phyloP scores from a whole-genome alignment of 2,329 filamentous ascomycete genomes.

The Ascochyta lentis region DNA sequence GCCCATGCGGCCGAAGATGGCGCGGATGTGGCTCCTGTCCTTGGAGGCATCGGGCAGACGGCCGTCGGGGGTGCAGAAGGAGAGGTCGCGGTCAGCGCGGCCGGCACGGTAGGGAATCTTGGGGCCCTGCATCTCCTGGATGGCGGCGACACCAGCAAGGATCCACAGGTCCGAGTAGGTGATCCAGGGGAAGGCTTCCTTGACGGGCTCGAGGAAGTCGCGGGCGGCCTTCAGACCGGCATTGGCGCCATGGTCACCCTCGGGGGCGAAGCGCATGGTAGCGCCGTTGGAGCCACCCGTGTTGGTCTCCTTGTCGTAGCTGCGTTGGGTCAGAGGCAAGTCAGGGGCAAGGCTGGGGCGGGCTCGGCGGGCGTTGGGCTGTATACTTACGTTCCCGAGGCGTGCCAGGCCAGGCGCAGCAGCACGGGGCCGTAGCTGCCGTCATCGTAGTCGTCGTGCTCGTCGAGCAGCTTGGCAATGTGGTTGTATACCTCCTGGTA shows the following conservation, averaged over 20 bases:
- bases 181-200: slow-evolving; percentile 93
- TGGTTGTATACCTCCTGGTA: slow-evolving; percentile 96
- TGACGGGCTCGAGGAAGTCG: slow-evolving; percentile 91
- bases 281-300: slow-evolving; percentile 96
- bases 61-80: slow-evolving; percentile 91
- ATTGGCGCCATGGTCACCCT: slow-evolving; percentile 90
- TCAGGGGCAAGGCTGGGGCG: neutral
- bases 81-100: slow-evolving; percentile 77
- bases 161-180: slow-evolving; percentile 97
- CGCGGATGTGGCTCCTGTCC: slow-evolving; percentile 78
- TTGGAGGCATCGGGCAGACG: slow-evolving; percentile 84
- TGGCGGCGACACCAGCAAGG: slow-evolving; percentile 79
- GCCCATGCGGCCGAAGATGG: slow-evolving; percentile 96
- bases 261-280: slow-evolving; percentile 93
- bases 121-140: slow-evolving; percentile 96
- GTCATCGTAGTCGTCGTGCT: slow-evolving; percentile 95
- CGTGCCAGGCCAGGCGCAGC: slow-evolving; percentile 91
- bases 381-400: slow-evolving; percentile 72
- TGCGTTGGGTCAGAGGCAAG: slow-evolving; percentile 27
- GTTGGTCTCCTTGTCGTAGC: slow-evolving; percentile 81
- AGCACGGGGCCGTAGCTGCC: slow-evolving; percentile 94
- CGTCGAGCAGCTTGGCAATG: slow-evolving; percentile 78
- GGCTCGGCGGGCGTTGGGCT: neutral
- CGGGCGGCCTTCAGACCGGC: slow-evolving; percentile 85
- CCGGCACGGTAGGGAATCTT: slow-evolving; percentile 87